Conservation (phyloP, 2,329 filamentous ascomycete genomes). For the Fusarium proliferatum region DNA sequence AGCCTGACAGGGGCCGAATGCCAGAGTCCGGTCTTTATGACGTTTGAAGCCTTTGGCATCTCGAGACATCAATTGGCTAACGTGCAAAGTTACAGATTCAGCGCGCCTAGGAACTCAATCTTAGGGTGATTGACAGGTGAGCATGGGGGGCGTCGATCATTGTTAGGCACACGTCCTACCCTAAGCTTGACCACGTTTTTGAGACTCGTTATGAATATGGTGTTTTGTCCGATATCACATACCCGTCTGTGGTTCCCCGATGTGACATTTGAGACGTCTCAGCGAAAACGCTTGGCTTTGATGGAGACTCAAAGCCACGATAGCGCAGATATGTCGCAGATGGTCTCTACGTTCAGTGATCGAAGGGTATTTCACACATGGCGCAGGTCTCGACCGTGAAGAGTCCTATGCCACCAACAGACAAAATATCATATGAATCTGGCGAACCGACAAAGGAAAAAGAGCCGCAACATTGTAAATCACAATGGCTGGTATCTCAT, state of each 20-base stretch:
- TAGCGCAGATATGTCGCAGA: conserved; percentile 6
- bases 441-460: conserved; percentile 17
- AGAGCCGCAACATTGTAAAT: conserved; percentile 5
- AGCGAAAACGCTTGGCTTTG: neutral
- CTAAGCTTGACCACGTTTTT: conserved; percentile 11
- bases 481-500: neutral
- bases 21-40: conserved; percentile 1
- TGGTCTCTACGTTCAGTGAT: neutral
- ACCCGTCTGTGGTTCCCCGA: neutral
- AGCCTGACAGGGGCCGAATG: conserved; percentile 40
- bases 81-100: neutral
- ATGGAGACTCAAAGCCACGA: conserved; percentile 20
- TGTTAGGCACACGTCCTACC: neutral
- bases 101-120: conserved; percentile 21
- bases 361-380: neutral
- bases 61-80: conserved; percentile 2
- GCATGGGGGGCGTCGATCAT: conserved; percentile 3
- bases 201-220: conserved; percentile 6
- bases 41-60: conserved; percentile 17
- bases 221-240: conserved; percentile 22
- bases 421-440: neutral
- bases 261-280: neutral
- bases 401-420: neutral
- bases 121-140: conserved; percentile 9
- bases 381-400: conserved; percentile 1